Conservation (phyloP, 192 early-diverging fungal genomes). For the Allomyces javanicus region DNA sequence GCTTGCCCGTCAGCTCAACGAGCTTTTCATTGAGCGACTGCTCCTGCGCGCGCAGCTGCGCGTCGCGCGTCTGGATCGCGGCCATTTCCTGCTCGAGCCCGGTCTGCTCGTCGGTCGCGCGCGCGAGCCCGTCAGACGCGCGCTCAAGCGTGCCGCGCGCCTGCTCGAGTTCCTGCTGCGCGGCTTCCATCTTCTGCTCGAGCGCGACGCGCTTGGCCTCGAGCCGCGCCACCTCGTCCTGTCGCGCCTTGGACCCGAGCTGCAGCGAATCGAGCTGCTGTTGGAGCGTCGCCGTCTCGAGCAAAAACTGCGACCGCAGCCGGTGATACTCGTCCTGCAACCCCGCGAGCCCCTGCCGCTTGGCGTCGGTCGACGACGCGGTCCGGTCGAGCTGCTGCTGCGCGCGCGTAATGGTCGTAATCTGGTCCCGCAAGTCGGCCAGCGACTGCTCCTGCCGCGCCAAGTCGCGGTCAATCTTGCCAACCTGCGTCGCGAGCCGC, state of each 20-base stretch:
- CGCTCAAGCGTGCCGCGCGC: background rate
- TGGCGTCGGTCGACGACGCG: background rate
- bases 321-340: constrained; percentile 24
- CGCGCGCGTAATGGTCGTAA: constrained; percentile 26
- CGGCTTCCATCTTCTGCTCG: constrained; percentile 11
- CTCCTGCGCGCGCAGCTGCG: constrained; percentile 22
- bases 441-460: constrained; percentile 31
- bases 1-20: constrained; percentile 44
- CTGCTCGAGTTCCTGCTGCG: background rate
- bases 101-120: background rate
- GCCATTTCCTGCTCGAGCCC: background rate
- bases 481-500: constrained; percentile 35
- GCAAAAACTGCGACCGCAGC: constrained; percentile 39
- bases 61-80: background rate
- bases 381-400: constrained; percentile 27
- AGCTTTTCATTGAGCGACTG: constrained; percentile 71
- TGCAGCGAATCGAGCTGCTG: constrained; percentile 39
- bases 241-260: constrained; percentile 19
- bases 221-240: constrained; percentile 22
- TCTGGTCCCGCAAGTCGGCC: constrained; percentile 27
- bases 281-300: constrained; percentile 43
- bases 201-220: constrained; percentile 3
- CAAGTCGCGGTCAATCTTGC: constrained; percentile 24
- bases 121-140: background rate
- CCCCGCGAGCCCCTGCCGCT: background rate